Evolutionary conservation across 2,329 filamentous ascomycete species (phyloP), one percentile per base, ranked within the genome.

Genomic region (Chaetoscypha palmicola): DNA sequence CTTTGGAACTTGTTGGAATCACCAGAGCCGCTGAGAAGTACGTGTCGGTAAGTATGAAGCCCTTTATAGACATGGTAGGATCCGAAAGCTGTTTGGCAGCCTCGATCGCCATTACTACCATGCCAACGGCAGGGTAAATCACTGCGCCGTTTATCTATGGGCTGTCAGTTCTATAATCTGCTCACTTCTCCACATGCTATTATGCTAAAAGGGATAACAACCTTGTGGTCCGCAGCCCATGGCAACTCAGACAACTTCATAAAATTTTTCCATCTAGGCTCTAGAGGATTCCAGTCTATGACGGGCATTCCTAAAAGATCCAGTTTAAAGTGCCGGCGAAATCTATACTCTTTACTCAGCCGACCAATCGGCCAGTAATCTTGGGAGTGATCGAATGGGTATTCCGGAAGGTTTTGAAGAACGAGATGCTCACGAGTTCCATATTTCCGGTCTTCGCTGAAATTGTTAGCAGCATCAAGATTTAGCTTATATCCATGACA

Each of bases 1-100:
- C 55, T 7, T 55, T 50, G 9, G 26, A 38, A 1, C 46, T 53
- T 23, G 19, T 3, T 3, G 62, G 60, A 4, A 74, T 61, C 1
- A 73, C 61, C 20, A 73, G 60, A 0, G 71, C 68, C 35, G 67
- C 64, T n/a, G 63, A 60, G 26, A 74, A 64, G 3, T 60, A 59
- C 2, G 74, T 62, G 35, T 74, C 66, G 11, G 67, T 66, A 14
- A 48, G 19, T n/a, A 22, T 19, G 20, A 38, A 48, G 3, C 35
- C 33, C 14, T 24, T 32, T 9, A 33, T 38, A 9, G 17, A 32
- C 5, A 39, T 31, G 12, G 26, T 21, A 12, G 28, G 5, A 14
- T 52, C 37, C 20, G 38, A 41, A 20, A 57, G 47, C 21, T 54
- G 52, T 12, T 42, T 32, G 9, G 32, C 14, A 1, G 46, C 37